Evolutionary conservation across 371 early-diverging fungal species (phyloP), one percentile per base, ranked within the genome.

Genomic region (Phascolomyces articulosus): DNA sequence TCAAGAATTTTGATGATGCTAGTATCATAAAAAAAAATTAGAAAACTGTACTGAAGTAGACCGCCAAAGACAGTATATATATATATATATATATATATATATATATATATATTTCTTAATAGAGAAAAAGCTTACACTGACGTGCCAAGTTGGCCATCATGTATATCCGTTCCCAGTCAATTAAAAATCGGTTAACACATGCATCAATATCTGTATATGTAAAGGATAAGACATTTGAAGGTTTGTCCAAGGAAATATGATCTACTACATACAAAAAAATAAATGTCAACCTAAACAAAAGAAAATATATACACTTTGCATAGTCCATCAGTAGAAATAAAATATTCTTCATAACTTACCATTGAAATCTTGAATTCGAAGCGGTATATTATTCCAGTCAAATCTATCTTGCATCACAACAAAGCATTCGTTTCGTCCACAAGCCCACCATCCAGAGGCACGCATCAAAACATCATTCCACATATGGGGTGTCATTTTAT

Each of bases 121-220:
- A 44, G n/a, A 18, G 16, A 15, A 44, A 44, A 15, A 58, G 28
- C 44, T 62, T 72, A 79, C 79, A 65, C 66, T 80, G 80, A 53
- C 78, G 69, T 6, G 77, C 70, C 40, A 83, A 54, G 60, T 80
- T 75, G 11, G 66, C 68, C 83, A 83, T 83, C 83, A 83, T 83
- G 49, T 76, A 79, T 4, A 77, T 69, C 7, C 75, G 63, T 57
- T 83, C 83, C 80, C 80, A 79, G 58, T 83, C 83, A 11, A 67
- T 58, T 51, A 83, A 61, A 40, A 83, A 80, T 0, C 68, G 70
- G 27, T 75, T 71, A 18, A 83, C 65, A 44, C 80, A 78, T 20
- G 61, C 65, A 54, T 80, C 75, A 54, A 83, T 72, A 15, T 80
- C 72, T 1, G 78, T 64, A 61, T 83, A 83, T 11, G 78, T 80